Percentiles rank a stretch among this genome's conserved stretches.
phyloP scores from a whole-genome alignment of 2,329 filamentous ascomycete species.

The Verticillium dahliae region DNA sequence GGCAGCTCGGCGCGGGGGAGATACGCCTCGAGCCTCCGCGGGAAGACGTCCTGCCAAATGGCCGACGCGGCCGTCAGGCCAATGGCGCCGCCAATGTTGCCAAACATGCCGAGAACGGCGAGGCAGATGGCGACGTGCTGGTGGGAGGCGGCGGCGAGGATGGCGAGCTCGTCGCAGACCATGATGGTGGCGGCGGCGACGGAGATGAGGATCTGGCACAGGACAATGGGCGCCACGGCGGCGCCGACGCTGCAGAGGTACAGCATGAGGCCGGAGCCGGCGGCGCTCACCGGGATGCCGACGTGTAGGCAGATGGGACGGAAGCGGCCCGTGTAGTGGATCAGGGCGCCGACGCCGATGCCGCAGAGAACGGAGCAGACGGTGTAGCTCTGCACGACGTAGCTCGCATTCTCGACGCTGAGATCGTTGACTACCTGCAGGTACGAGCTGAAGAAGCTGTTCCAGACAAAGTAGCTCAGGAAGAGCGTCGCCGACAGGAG shows the following conservation, averaged over 20 bases:
- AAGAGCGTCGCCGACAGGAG: conserved; percentile 15
- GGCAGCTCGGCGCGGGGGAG: conserved; percentile 33
- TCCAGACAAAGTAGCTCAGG: conserved; percentile 21
- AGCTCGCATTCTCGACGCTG: conserved; percentile 17
- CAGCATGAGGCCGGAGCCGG: conserved; percentile 22
- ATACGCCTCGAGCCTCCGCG: conserved; percentile 37
- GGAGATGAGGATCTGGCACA: conserved; percentile 29
- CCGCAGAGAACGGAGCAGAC: conserved; percentile 29
- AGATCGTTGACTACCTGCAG: conserved; percentile 27
- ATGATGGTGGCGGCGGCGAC: conserved; percentile 41
- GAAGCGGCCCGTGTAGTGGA: conserved; percentile 22
- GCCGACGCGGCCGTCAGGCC: conserved; percentile 52
- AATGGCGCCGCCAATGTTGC: conserved; percentile 51
- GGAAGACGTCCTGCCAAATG: conserved; percentile 55
- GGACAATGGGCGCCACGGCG: conserved; percentile 24
- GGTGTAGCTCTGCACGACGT: conserved; percentile 24
- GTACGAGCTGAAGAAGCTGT: conserved; percentile 33
- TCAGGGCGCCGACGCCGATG: conserved; percentile 28
- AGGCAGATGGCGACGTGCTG: conserved; percentile 49
- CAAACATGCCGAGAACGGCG: conserved; percentile 50
- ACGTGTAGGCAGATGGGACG: conserved; percentile 20
- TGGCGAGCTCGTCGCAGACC: conserved; percentile 50
- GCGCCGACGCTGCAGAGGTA: conserved; percentile 21
- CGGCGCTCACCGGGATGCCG: conserved; percentile 20
- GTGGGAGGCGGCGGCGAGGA: conserved; percentile 50